Percentiles rank a stretch among this genome's conserved stretches.
Conservation (phyloP, 768 basidiomycete genomes). For the Amanita polypyramis region DNA sequence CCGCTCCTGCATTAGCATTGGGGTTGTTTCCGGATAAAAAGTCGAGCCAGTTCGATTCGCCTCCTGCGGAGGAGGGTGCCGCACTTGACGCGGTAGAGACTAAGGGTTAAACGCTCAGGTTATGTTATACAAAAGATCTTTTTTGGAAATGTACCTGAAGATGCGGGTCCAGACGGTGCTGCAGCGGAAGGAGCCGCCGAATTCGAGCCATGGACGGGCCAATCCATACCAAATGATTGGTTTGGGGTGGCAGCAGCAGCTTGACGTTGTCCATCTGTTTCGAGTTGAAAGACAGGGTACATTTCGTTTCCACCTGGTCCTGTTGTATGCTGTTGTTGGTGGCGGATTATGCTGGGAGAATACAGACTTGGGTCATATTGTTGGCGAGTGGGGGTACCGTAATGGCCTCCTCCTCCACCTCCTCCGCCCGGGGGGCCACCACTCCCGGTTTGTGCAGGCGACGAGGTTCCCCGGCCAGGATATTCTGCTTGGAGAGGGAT, state of each 20-base stretch:
- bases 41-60: slow-evolving; percentile 20
- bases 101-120: neutral
- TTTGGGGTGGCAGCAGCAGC: slow-evolving; percentile 6
- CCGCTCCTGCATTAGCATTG: neutral
- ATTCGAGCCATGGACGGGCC: slow-evolving; percentile 23
- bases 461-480: slow-evolving; percentile 9
- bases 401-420: slow-evolving; percentile 10
- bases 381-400: neutral
- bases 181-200: slow-evolving; percentile 3
- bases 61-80: slow-evolving; percentile 6
- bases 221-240: slow-evolving; percentile 19
- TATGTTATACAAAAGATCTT: too few relatives aligned
- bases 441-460: slow-evolving; percentile 9
- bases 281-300: slow-evolving; percentile 16
- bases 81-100: slow-evolving; percentile 4
- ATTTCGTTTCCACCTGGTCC: slow-evolving; percentile 9
- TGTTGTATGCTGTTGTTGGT: neutral
- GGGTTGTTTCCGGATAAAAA: slow-evolving; percentile 17
- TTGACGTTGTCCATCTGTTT: slow-evolving; percentile 16
- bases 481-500: slow-evolving; percentile 23
- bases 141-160: slow-evolving; percentile 12
- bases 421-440: slow-evolving; percentile 11
- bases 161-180: slow-evolving; percentile 7
- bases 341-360: slow-evolving; percentile 4
- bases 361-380: slow-evolving; percentile 5